phyloP scores from a whole-genome alignment of 352 stramenopile genomes.

The Plasmopara viticola region DNA sequence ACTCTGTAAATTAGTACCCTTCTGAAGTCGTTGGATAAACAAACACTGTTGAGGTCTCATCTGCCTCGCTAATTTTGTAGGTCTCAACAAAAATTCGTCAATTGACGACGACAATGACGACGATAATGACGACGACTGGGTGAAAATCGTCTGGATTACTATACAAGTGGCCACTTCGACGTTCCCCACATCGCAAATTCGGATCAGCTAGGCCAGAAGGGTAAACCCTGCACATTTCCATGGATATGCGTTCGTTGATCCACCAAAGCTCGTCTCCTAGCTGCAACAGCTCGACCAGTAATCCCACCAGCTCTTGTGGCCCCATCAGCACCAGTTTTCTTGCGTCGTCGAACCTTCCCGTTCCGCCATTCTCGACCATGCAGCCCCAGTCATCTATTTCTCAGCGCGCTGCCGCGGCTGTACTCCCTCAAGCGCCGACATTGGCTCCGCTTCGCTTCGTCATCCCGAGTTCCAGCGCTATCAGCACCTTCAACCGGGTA shows the following conservation, averaged over 20 bases:
- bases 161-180: slow-evolving; percentile 11
- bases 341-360: slow-evolving; percentile 30
- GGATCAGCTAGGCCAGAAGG: slow-evolving; percentile 8
- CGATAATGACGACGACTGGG: slow-evolving; percentile 19
- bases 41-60: neutral
- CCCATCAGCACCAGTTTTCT: slow-evolving; percentile 10
- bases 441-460: slow-evolving; percentile 72
- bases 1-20: neutral
- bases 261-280: slow-evolving; percentile 31
- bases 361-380: slow-evolving; percentile 44
- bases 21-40: neutral
- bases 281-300: slow-evolving; percentile 3
- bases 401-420: slow-evolving; percentile 12
- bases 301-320: neutral
- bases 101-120: slow-evolving; percentile 15
- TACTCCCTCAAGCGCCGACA: slow-evolving; percentile 30
- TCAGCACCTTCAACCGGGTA: slow-evolving; percentile 11
- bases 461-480: slow-evolving; percentile 51
- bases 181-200: slow-evolving; percentile 21
- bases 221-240: slow-evolving; percentile 8
- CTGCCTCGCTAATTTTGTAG: neutral
- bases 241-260: slow-evolving; percentile 78
- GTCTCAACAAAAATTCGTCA: slow-evolving; percentile 10
- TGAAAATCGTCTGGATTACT: slow-evolving; percentile 25
- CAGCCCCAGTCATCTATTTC: slow-evolving; percentile 30